Evolutionary conservation across 805 yeast species (phyloP).

Genomic region (Saturnispora serradocipensis): DNA sequence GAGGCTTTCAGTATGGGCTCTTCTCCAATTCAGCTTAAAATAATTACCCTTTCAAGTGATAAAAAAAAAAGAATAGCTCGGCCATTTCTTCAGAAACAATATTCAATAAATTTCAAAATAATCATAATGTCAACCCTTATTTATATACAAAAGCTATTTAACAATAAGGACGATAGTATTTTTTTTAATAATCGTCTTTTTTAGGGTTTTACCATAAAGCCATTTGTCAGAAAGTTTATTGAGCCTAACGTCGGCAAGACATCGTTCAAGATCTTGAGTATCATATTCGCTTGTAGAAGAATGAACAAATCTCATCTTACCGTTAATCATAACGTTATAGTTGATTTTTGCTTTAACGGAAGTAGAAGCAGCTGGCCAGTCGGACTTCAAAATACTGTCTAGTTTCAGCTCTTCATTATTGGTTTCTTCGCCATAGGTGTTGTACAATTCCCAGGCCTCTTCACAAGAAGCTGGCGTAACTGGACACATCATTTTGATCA

Average conservation of each 20-base stretch:
- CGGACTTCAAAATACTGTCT: slow-evolving; percentile 41
- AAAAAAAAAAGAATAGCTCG: not conserved
- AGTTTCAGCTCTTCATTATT: slow-evolving; percentile 1
- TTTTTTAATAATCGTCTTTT: slow-evolving; percentile 45
- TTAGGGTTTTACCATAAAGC: slow-evolving; percentile 34
- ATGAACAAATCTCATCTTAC: slow-evolving; percentile 48
- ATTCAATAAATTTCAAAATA: too few species aligned
- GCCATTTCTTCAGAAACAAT: not conserved
- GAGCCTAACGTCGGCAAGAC: slow-evolving; percentile 29
- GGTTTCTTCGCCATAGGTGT: slow-evolving; percentile 7
- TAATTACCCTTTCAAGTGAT: not conserved
- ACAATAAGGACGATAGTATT: slow-evolving; percentile 21
- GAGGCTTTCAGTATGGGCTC: not conserved
- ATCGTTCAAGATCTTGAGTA: slow-evolving; percentile 24
- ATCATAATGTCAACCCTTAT: not conserved
- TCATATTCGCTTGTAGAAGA: slow-evolving; percentile 28
- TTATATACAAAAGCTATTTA: slow-evolving; percentile 5
- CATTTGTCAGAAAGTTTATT: slow-evolving; percentile 33
- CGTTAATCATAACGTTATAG: slow-evolving; percentile 64
- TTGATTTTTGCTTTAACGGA: slow-evolving; percentile 29
- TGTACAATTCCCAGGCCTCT: slow-evolving; percentile 61
- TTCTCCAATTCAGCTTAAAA: not conserved
- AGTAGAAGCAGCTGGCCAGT: slow-evolving; percentile 55
- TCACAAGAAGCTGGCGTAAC: slow-evolving; percentile 77
- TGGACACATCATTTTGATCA: slow-evolving; percentile 64